phyloP scores from a whole-genome alignment of 164 flowering plant genomes.

The Berberis thunbergii region DNA sequence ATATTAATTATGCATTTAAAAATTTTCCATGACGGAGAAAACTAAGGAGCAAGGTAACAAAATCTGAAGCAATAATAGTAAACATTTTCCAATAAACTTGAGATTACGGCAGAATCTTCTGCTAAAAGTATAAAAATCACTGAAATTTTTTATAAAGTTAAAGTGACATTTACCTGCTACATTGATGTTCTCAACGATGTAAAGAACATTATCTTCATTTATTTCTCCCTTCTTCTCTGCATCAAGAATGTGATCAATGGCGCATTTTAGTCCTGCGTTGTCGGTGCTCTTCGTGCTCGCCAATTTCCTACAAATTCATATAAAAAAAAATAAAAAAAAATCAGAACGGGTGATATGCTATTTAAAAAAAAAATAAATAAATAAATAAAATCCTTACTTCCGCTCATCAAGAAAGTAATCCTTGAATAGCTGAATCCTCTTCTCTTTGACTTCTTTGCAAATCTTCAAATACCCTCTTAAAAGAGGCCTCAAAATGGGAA shows the following conservation, averaged over 20 bases:
- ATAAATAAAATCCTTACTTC: slow-evolving; percentile 37
- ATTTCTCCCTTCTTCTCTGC: slow-evolving; percentile 90
- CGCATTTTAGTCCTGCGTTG: slow-evolving; percentile 55
- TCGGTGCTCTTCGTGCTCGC: slow-evolving; percentile 37
- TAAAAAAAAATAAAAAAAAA: background rate
- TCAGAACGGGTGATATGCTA: background rate
- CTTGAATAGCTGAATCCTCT: slow-evolving; percentile 71
- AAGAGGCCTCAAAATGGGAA: slow-evolving; percentile 71
- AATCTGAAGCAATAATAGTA: too few species aligned
- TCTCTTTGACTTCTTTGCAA: slow-evolving; percentile 72
- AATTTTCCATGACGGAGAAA: too few species aligned
- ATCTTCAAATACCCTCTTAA: slow-evolving; percentile 59
- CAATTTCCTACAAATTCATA: slow-evolving; percentile 38
- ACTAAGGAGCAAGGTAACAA: too few species aligned
- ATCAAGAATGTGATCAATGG: slow-evolving; percentile 83
- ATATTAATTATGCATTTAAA: too few species aligned
- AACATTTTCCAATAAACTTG: too few species aligned
- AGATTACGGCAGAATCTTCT: too few species aligned
- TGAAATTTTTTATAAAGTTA: background rate
- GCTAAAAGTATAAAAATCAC: too few species aligned
- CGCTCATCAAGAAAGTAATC: slow-evolving; percentile 81
- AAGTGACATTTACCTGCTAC: slow-evolving; percentile 57
- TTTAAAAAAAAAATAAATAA: too few species aligned
- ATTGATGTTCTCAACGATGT: slow-evolving; percentile 89
- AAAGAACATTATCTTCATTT: slow-evolving; percentile 86